Percentiles rank a stretch among this genome's conserved stretches.
phyloP scores from a whole-genome alignment of 345 rosid species.

The Corymbia maculata region DNA sequence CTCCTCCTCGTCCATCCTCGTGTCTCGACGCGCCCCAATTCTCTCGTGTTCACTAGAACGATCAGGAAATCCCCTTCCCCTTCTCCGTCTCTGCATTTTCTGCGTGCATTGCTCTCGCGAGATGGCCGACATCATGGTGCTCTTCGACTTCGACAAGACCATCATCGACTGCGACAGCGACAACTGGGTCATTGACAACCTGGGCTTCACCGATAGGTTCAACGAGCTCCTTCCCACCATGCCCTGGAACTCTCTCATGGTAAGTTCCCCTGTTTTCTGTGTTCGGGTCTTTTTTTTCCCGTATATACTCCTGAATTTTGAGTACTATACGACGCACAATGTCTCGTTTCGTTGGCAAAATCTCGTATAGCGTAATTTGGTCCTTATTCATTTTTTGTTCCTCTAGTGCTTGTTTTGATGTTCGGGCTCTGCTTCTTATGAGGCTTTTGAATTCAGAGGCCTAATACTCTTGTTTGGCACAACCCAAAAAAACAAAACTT shows the following conservation, averaged over 20 bases:
- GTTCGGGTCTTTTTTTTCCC: background rate
- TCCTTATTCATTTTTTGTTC: background rate
- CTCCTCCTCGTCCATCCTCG: background rate
- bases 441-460: background rate
- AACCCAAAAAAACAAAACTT: too few species aligned
- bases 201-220: constrained; percentile 71
- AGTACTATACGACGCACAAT: background rate
- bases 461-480: background rate
- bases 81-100: too few species aligned
- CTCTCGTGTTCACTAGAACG: background rate
- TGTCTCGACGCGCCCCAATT: background rate
- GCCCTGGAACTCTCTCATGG: constrained; percentile 94
- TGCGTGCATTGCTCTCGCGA: background rate
- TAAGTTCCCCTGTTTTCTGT: background rate
- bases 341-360: background rate
- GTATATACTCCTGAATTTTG: background rate
- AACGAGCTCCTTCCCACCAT: constrained; percentile 76
- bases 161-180: constrained; percentile 86
- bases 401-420: background rate
- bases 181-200: constrained; percentile 67
- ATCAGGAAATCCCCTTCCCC: background rate
- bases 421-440: background rate
- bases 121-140: constrained; percentile 44
- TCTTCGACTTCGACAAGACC: constrained; percentile 86
- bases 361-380: background rate